Conservation (phyloP, 129 eudicot species). For the Artemisia annua region DNA sequence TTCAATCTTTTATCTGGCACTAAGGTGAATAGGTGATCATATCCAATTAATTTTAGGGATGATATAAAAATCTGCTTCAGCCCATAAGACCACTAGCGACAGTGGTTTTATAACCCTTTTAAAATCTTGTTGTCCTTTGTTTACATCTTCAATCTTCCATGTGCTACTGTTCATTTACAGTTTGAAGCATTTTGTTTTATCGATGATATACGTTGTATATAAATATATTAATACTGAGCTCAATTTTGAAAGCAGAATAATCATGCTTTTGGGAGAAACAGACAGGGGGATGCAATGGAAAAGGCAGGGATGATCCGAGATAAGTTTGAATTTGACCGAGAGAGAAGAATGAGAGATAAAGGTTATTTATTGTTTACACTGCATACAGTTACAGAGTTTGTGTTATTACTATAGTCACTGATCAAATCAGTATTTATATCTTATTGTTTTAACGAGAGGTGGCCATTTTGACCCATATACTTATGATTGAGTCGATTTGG, state of each 20-base stretch:
- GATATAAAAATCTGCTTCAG: too few relatives aligned
- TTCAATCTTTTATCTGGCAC: too few relatives aligned
- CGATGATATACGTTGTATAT: slow-evolving; percentile 1
- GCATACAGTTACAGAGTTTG: not conserved
- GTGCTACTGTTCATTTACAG: not conserved
- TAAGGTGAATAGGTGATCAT: too few relatives aligned
- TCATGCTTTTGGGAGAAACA: slow-evolving; percentile 54
- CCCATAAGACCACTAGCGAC: too few relatives aligned
- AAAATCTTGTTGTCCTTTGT: not conserved
- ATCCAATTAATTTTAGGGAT: too few relatives aligned
- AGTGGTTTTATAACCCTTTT: not conserved
- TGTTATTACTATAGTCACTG: not conserved
- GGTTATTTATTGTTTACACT: slow-evolving; percentile 42
- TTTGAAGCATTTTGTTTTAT: not conserved
- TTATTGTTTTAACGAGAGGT: not conserved
- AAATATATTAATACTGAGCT: not conserved
- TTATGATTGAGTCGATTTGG: not conserved
- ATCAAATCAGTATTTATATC: not conserved
- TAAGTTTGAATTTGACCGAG: slow-evolving; percentile 91
- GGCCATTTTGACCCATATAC: not conserved
- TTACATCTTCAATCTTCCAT: too few relatives aligned
- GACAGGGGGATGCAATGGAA: slow-evolving; percentile 57
- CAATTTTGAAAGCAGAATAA: slow-evolving; percentile 48
- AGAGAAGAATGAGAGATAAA: slow-evolving; percentile 90
- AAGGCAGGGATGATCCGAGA: slow-evolving; percentile 71